phyloP scores from a whole-genome alignment of 306 rosid genomes.

The Vigna radiata region DNA sequence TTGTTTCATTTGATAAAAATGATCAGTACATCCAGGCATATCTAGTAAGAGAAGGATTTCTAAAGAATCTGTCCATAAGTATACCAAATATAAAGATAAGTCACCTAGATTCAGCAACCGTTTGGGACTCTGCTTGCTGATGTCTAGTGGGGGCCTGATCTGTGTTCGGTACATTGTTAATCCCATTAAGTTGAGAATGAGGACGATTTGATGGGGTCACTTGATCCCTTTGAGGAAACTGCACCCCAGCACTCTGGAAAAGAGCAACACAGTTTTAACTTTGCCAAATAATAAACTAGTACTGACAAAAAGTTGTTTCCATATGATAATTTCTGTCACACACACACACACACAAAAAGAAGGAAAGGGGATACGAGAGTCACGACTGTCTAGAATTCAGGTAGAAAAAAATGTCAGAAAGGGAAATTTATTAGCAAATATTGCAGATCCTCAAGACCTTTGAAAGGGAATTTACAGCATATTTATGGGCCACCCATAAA shows the following conservation, averaged over 20 bases:
- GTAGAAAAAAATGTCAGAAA: neutral
- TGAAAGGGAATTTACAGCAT: neutral
- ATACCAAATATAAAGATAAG: constrained; percentile 34
- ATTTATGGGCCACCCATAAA: neutral
- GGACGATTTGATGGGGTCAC: constrained; percentile 57
- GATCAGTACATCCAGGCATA: neutral
- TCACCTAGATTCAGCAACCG: constrained; percentile 87
- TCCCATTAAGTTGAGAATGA: constrained; percentile 54
- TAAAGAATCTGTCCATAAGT: constrained; percentile 38
- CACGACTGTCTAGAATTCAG: constrained; percentile 15
- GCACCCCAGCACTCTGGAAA: constrained; percentile 86
- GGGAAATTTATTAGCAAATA: constrained; percentile 1
- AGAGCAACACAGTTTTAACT: constrained; percentile 4
- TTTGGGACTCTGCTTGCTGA: constrained; percentile 59
- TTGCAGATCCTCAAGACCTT: neutral
- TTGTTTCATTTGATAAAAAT: constrained; percentile 12
- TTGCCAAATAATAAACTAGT: neutral
- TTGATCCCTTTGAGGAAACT: constrained; percentile 74
- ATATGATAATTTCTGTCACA: constrained; percentile 8
- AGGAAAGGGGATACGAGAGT: neutral
- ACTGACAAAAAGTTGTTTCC: neutral
- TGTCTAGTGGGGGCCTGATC: constrained; percentile 57
- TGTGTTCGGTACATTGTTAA: constrained; percentile 48
- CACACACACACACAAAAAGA: neutral
- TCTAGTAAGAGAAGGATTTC: constrained; percentile 11